phyloP scores from a whole-genome alignment of 2,329 filamentous ascomycete species.

The Exophiala lecanii-corni region DNA sequence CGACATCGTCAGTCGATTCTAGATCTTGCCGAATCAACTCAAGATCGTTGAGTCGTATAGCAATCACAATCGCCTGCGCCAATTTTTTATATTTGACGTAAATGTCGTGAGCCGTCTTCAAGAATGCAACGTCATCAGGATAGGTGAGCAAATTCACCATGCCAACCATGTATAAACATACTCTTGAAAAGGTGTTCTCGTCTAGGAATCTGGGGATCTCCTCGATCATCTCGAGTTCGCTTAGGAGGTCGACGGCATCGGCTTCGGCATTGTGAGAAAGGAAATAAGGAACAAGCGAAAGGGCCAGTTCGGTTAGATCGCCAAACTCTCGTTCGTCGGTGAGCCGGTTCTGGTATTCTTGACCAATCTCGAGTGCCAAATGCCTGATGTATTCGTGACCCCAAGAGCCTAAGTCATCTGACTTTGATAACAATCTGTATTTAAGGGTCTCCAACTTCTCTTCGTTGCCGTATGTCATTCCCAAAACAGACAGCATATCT shows the following conservation, averaged over 20 bases:
- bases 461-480: slow-evolving; percentile 98
- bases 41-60: slow-evolving; percentile 85
- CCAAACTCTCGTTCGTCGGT: slow-evolving; percentile 77
- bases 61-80: slow-evolving; percentile 87
- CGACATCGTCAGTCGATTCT: slow-evolving; percentile 70
- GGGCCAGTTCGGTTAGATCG: slow-evolving; percentile 79
- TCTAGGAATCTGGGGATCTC: slow-evolving; percentile 84
- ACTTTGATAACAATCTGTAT: slow-evolving; percentile 76
- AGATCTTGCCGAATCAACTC: slow-evolving; percentile 80
- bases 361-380: slow-evolving; percentile 88
- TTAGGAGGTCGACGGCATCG: slow-evolving; percentile 94
- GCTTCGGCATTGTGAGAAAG: slow-evolving; percentile 96
- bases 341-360: slow-evolving; percentile 85
- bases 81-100: slow-evolving; percentile 91
- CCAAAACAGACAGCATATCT: slow-evolving; percentile 93
- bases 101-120: slow-evolving; percentile 86
- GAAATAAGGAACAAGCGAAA: slow-evolving; percentile 86
- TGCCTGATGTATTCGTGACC: slow-evolving; percentile 98
- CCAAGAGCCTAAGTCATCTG: slow-evolving; percentile 92
- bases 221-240: slow-evolving; percentile 95
- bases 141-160: slow-evolving; percentile 98
- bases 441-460: slow-evolving; percentile 94
- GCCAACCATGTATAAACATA: slow-evolving; percentile 97
- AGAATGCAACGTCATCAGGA: slow-evolving; percentile 93
- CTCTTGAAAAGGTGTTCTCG: slow-evolving; percentile 85